A percentile compares a stretch with the other conserved stretches of the same genome.
Conservation (phyloP, 345 rosid species). For the Ricinus communis region DNA sequence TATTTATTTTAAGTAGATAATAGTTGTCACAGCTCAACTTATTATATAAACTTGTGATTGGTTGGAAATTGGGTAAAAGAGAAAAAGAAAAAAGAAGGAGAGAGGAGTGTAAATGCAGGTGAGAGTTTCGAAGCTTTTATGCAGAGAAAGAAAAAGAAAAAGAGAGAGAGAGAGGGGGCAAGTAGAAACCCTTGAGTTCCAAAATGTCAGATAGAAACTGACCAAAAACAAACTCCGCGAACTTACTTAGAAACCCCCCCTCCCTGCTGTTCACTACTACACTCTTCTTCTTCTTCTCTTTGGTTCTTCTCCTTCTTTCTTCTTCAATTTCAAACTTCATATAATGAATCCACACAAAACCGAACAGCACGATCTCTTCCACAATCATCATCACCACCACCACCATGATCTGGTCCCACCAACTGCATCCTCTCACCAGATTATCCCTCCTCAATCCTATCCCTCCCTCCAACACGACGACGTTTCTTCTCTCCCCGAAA, state of each 20-base stretch:
- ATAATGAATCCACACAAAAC: slow-evolving; percentile 68
- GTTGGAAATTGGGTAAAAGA: too few species aligned
- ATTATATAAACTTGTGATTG: too few species aligned
- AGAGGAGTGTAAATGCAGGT: too few species aligned
- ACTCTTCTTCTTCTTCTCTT: neutral
- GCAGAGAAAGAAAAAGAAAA: neutral
- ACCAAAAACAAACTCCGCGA: slow-evolving; percentile 5
- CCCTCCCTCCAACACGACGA: slow-evolving; percentile 49
- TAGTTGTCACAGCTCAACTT: too few species aligned
- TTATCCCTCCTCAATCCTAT: slow-evolving; percentile 43
- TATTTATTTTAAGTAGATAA: too few species aligned
- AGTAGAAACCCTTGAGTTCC: neutral
- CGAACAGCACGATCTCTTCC: slow-evolving; percentile 49
- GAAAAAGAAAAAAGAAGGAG: too few species aligned
- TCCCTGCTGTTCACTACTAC: neutral
- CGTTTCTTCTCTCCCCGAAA: slow-evolving; percentile 58
- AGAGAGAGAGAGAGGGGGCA: neutral
- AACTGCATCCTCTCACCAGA: slow-evolving; percentile 26
- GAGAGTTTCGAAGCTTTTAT: too few species aligned
- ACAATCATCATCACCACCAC: slow-evolving; percentile 30
- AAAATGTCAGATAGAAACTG: slow-evolving; percentile 9
- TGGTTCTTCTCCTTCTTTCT: neutral
- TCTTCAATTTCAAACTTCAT: neutral
- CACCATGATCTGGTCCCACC: slow-evolving; percentile 48
- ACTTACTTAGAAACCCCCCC: slow-evolving; percentile 23